phyloP scores from a whole-genome alignment of 2,329 filamentous ascomycete species.

The Penicillium decumbens region DNA sequence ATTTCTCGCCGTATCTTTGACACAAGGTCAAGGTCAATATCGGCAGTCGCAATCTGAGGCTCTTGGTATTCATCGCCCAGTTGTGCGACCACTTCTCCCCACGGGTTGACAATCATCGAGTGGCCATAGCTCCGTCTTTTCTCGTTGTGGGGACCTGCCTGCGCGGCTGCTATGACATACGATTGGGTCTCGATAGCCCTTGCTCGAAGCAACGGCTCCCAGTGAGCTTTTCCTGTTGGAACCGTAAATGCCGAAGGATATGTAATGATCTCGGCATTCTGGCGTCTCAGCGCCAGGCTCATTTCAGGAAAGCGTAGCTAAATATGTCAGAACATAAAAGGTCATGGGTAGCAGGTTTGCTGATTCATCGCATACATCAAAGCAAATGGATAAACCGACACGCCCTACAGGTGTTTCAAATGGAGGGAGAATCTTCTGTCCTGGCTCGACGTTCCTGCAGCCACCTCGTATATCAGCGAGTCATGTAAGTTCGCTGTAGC shows the following conservation, averaged over 20 bases:
- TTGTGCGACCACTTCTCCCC: constrained; percentile 69
- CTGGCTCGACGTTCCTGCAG: constrained; percentile 61
- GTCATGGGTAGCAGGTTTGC: neutral
- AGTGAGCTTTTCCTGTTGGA: constrained; percentile 78
- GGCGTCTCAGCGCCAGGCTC: constrained; percentile 60
- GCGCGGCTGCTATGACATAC: constrained; percentile 82
- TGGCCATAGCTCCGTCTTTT: constrained; percentile 79
- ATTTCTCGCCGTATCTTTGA: constrained; percentile 53
- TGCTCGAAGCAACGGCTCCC: constrained; percentile 72
- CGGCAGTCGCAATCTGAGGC: constrained; percentile 47
- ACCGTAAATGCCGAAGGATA: constrained; percentile 91
- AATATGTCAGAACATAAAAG: neutral
- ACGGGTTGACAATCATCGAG: constrained; percentile 79
- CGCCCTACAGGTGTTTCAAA: constrained; percentile 70
- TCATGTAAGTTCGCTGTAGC: neutral
- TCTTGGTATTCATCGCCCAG: constrained; percentile 48
- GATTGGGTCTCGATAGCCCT: constrained; percentile 84
- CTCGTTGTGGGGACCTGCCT: constrained; percentile 69
- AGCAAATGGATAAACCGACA: constrained; percentile 79
- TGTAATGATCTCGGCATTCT: constrained; percentile 69
- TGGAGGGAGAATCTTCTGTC: constrained; percentile 59
- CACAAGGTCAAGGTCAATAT: constrained; percentile 52
- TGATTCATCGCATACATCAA: constrained; percentile 55
- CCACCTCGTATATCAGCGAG: neutral
- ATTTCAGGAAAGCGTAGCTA: constrained; percentile 74